Conservation (phyloP, 805 yeast genomes). For the Cyberlindnera euphorbiiphila region DNA sequence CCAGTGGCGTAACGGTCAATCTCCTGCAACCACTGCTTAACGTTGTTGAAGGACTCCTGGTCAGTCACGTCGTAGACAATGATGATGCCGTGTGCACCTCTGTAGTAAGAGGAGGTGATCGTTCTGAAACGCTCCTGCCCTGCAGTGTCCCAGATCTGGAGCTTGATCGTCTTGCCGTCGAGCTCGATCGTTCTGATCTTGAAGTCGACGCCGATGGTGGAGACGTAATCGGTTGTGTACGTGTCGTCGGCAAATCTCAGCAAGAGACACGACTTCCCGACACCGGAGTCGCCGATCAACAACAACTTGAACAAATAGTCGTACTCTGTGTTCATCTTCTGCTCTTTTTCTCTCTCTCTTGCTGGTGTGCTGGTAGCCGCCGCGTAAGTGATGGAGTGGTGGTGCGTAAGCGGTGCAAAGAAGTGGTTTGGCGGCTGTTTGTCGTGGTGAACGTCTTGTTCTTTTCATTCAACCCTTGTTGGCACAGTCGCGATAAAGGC, state of each 20-base stretch:
- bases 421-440: no score
- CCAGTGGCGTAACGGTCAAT: slow-evolving; percentile 98
- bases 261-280: slow-evolving; percentile 93
- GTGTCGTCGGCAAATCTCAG: slow-evolving; percentile 96
- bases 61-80: slow-evolving; percentile 98
- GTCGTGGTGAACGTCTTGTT: no score
- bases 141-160: slow-evolving; percentile 99
- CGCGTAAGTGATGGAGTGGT: no score
- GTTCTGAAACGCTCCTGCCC: slow-evolving; percentile 99
- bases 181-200: slow-evolving; percentile 84
- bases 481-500: no score
- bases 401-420: no score
- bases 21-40: slow-evolving; percentile 97
- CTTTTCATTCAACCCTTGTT: no score
- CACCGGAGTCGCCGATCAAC: slow-evolving; percentile 97
- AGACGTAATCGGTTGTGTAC: slow-evolving; percentile 92
- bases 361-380: not conserved
- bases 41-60: slow-evolving; percentile 93
- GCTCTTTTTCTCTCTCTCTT: not conserved
- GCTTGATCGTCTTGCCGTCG: slow-evolving; percentile 94
- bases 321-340: slow-evolving; percentile 86
- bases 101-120: slow-evolving; percentile 92
- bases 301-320: slow-evolving; percentile 93
- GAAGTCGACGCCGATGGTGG: slow-evolving; percentile 98
- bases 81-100: slow-evolving; percentile 98